phyloP scores from a whole-genome alignment of 2,329 filamentous ascomycete species.

The Aspergillus sclerotialis region DNA sequence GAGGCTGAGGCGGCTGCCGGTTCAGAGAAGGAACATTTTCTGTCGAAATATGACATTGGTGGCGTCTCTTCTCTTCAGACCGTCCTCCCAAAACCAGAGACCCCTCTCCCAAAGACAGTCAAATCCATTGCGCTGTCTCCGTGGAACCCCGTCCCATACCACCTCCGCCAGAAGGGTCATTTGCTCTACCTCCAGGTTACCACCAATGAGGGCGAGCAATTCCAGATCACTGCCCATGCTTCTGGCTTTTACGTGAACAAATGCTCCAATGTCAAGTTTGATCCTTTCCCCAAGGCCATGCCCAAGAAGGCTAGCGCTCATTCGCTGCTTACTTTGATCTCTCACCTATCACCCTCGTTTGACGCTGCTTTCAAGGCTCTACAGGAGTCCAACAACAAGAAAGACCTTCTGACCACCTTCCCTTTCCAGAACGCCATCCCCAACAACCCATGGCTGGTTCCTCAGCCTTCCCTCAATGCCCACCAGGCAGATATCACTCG shows the following conservation, averaged over 20 bases:
- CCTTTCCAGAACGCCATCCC: slow-evolving; percentile 94
- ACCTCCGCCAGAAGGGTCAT: slow-evolving; percentile 85
- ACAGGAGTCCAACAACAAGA: slow-evolving; percentile 75
- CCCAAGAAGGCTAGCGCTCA: slow-evolving; percentile 76
- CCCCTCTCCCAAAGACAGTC: slow-evolving; percentile 76
- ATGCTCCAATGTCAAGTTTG: slow-evolving; percentile 90
- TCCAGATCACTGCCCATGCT: slow-evolving; percentile 86
- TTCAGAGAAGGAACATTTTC: slow-evolving; percentile 44
- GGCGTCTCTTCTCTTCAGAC: slow-evolving; percentile 60
- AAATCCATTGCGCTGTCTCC: slow-evolving; percentile 82
- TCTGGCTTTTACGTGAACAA: slow-evolving; percentile 97
- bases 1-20: slow-evolving; percentile 38
- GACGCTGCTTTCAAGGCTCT: slow-evolving; percentile 65
- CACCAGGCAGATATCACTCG: slow-evolving; percentile 81
- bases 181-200: slow-evolving; percentile 82
- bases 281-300: slow-evolving; percentile 71
- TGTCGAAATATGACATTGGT: slow-evolving; percentile 71
- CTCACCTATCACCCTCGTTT: slow-evolving; percentile 77
- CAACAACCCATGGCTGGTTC: slow-evolving; percentile 84
- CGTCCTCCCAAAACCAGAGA: slow-evolving; percentile 61
- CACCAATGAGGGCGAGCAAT: slow-evolving; percentile 90
- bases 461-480: slow-evolving; percentile 53
- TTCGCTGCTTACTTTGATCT: slow-evolving; percentile 75
- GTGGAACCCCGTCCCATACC: slow-evolving; percentile 94
- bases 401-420: slow-evolving; percentile 85